Evolutionary conservation across 192 early-diverging fungal genomes (phyloP).

Genomic region (Backusella psychrophila): DNA sequence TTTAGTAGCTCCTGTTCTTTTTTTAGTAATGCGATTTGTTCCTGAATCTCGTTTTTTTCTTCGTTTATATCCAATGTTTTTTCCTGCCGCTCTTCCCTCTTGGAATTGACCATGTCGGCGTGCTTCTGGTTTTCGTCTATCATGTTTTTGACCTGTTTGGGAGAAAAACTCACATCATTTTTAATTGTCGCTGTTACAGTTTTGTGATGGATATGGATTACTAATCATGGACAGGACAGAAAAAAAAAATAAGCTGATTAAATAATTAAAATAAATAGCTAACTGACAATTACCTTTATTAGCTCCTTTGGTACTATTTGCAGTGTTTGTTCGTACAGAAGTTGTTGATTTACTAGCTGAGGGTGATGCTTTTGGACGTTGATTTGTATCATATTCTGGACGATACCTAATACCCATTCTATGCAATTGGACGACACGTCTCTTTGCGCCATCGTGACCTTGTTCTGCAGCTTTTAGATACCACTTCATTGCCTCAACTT

Average conservation of each 20-base stretch:
- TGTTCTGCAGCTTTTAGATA: not conserved
- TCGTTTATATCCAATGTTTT: not conserved
- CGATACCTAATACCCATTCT: not conserved
- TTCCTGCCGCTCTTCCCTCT: not conserved
- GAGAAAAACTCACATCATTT: not conserved
- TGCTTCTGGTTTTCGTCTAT: not conserved
- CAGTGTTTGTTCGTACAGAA: not conserved
- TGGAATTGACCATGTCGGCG: not conserved
- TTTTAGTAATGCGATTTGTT: not conserved
- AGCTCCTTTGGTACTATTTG: not conserved
- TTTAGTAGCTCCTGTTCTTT: not conserved
- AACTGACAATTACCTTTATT: not conserved
- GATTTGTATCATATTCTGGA: not conserved
- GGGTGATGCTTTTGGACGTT: not conserved
- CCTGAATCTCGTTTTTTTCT: not conserved
- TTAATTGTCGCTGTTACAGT: not conserved
- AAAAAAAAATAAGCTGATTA: not conserved
- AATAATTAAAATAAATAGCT: not conserved
- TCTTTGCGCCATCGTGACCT: not conserved
- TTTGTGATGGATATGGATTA: not conserved
- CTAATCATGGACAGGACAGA: no score
- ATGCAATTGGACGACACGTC: not conserved
- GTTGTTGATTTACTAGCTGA: not conserved
- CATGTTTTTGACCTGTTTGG: not conserved
- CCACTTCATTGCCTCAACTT: not conserved